Base-by-base conservation (phyloP, 2,329 filamentous ascomycete genomes). In the Microdochium paspali region DNA sequence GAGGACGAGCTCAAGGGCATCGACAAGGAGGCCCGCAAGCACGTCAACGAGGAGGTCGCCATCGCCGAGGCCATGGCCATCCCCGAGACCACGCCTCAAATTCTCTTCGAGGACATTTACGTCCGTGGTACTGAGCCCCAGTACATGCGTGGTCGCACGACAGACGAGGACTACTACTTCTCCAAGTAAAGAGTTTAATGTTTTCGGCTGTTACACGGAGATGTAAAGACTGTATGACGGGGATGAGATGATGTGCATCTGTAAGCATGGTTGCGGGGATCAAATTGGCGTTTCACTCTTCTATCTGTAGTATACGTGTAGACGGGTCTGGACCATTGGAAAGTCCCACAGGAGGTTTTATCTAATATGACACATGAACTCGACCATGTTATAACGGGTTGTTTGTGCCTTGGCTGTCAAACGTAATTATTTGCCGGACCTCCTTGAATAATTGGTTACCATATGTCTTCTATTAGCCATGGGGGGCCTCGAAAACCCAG, bases 1-100 rank as follows among this genome's bases (percentile, higher is more conserved):
- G 93, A 98, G 77, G 90, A 96, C 35, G 91, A 97, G 73, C 84
- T 98, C 68, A 98, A 98, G 86, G 68, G 69, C 56, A 83, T 98
- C 58, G 93, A 98, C 77, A 97, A 96, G 82, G 82, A 94, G 62
- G 90, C 93, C 18, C 85, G 90, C 64, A 76, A 71, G 65, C 76
- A 83, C 62, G 89, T 98, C 64, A 90, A 93, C 67, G 84, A 81
- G 56, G 91, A 98, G 77, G 91, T 96, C 49, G 87, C 85, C 52
- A 77, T 80, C 61, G 93, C 93, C 47, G 93, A 98, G 82, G 78
- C 82, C 61, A 96, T 97, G 89, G 68, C 80, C 35, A 68, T 73
- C 44, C 93, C 93, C 25, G 89, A 95, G 44, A 66, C 85, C 49
- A 94, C 80, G 52, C 73, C 83, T 47, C 79, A 89, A 69, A 93